Conservation (phyloP, 371 early-diverging fungal species). For the Choanephora cucurbitarum region DNA sequence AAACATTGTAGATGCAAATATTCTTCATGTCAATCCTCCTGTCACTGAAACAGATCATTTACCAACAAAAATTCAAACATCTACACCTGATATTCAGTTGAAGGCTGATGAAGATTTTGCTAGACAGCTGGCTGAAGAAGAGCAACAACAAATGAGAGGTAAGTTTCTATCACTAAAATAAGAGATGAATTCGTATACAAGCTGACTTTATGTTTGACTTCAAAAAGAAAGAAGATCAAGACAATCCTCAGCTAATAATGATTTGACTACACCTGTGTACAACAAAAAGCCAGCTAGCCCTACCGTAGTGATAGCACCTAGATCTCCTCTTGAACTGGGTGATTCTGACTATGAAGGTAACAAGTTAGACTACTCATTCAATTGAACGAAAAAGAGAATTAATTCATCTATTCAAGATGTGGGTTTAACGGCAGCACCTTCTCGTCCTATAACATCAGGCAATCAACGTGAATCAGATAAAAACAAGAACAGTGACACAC, state of each 20-base stretch:
- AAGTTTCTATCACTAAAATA: no score
- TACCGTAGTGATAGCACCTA: constrained; percentile 25
- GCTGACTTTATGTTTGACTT: not conserved
- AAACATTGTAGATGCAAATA: constrained; percentile 11
- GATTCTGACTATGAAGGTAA: constrained; percentile 32
- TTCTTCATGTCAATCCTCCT: constrained; percentile 32
- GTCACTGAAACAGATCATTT: not conserved
- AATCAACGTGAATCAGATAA: not conserved
- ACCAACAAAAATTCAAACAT: constrained; percentile 6
- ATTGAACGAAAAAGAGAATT: no score
- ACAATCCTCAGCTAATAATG: constrained; percentile 4
- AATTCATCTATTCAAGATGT: constrained; percentile 12
- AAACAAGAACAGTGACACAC: not conserved
- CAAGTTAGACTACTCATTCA: not conserved
- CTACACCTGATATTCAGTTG: constrained; percentile 38
- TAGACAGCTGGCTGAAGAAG: constrained; percentile 38
- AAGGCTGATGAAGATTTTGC: constrained; percentile 52
- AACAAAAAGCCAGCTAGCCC: constrained; percentile 10
- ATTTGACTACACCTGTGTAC: constrained; percentile 14
- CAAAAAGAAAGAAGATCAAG: constrained; percentile 12
- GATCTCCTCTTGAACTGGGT: constrained; percentile 23
- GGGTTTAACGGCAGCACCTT: constrained; percentile 17
- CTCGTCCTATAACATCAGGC: not conserved
- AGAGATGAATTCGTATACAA: not conserved
- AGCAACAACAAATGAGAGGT: constrained; percentile 13